Evolutionary conservation across 2,329 filamentous ascomycete genomes (phyloP).

Genomic region (Diaporthe sp.): DNA sequence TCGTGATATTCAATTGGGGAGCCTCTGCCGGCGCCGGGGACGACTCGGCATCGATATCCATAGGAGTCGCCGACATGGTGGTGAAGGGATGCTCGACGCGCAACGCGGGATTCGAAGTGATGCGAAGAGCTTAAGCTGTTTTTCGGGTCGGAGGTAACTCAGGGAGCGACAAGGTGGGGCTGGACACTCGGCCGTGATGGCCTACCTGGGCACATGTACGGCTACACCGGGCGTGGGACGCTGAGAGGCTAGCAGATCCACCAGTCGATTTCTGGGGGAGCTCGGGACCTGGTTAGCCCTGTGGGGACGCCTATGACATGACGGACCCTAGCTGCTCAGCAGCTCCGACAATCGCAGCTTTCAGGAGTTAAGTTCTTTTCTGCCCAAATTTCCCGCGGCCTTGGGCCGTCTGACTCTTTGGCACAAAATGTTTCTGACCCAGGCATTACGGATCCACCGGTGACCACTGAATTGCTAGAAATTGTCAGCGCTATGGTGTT

Average conservation of each 20-base stretch:
- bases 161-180: neutral
- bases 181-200: neutral
- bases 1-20: constrained; percentile 62
- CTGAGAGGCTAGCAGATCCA: neutral
- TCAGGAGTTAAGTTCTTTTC: constrained; percentile 22
- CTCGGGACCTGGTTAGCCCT: constrained; percentile 20
- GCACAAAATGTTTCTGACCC: neutral
- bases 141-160: neutral
- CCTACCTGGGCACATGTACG: neutral
- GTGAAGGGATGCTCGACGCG: constrained; percentile 1
- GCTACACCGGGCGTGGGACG: neutral
- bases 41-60: constrained; percentile 67
- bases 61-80: constrained; percentile 66
- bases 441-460: constrained; percentile 2
- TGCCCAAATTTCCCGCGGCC: constrained; percentile 16
- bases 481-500: constrained; percentile 14
- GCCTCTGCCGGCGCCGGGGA: constrained; percentile 53
- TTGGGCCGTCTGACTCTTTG: constrained; percentile 9
- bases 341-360: constrained; percentile 30
- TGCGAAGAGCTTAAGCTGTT: constrained; percentile 9
- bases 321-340: constrained; percentile 22
- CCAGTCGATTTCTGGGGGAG: constrained; percentile 5
- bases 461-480: constrained; percentile 4
- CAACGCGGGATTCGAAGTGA: neutral
- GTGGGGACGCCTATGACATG: constrained; percentile 8